Evolutionary conservation across 306 rosid species (phyloP).

Genomic region (Cercis canadensis): DNA sequence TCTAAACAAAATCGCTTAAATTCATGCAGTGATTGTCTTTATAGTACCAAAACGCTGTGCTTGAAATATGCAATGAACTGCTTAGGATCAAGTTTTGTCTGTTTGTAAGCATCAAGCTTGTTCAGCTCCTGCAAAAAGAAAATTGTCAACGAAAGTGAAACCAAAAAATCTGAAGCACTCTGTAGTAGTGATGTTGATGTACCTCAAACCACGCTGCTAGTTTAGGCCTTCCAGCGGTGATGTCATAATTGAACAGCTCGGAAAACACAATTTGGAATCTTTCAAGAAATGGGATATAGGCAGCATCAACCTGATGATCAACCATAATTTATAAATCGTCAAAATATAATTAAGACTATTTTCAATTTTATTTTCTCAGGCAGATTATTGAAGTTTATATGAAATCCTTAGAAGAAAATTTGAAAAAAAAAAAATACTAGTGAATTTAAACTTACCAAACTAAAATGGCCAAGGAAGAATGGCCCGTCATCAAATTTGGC

Average conservation of each 20-base stretch:
- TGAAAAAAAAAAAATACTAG: background rate
- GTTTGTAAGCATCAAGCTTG: constrained; percentile 69
- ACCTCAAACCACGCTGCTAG: constrained; percentile 74
- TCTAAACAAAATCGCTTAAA: too few relatives aligned
- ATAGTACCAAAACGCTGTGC: constrained; percentile 58
- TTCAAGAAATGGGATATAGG: constrained; percentile 66
- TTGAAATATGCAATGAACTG: constrained; percentile 53
- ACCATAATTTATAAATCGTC: constrained; percentile 26
- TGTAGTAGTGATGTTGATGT: background rate
- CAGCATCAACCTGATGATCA: constrained; percentile 67
- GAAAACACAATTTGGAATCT: constrained; percentile 59
- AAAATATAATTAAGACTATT: constrained; percentile 1
- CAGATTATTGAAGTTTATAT: background rate
- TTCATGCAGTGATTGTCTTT: too few relatives aligned
- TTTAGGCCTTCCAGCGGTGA: constrained; percentile 68
- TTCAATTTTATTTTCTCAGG: background rate
- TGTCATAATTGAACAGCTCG: constrained; percentile 52
- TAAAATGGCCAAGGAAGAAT: constrained; percentile 71
- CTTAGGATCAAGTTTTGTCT: constrained; percentile 57
- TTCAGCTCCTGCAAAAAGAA: constrained; percentile 60
- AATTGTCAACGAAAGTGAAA: too few relatives aligned
- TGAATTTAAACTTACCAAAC: constrained; percentile 57
- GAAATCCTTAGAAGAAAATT: background rate
- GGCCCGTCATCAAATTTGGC: constrained; percentile 77
- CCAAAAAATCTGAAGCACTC: too few relatives aligned